A percentile compares a stretch with the other conserved stretches of the same genome.
These are phyloP conservation scores for Cryptosporidium ryanae DNA, from an alignment of 169 alveolate species.

Conservation along the genomic window DNA sequence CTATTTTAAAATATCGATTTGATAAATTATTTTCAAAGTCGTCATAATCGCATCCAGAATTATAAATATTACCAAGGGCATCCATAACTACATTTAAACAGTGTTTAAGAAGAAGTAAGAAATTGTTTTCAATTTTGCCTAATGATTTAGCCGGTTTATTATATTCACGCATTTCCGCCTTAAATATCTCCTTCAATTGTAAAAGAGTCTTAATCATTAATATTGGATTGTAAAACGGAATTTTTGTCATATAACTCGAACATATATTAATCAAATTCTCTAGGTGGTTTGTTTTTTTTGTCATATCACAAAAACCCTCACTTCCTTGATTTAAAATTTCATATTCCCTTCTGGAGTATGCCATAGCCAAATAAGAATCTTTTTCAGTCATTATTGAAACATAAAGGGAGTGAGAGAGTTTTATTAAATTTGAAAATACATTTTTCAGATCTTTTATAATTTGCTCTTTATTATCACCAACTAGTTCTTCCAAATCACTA, in stretches of 20 bases:
- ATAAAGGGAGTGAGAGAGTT: constrained; percentile 29
- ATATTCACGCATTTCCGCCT: not conserved
- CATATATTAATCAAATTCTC: not conserved
- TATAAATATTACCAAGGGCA: constrained; percentile 12
- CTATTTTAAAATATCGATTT: not conserved
- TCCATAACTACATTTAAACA: constrained; percentile 7
- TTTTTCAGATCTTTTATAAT: not conserved
- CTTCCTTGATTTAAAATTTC: not conserved
- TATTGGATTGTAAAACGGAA: constrained; percentile 51
- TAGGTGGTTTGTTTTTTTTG: not conserved
- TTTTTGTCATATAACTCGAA: not conserved
- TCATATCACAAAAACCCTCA: not conserved
- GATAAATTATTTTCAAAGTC: too few relatives aligned
- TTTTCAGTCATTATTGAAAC: constrained; percentile 46
- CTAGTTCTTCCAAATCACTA: not conserved
- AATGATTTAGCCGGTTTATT: too few relatives aligned
- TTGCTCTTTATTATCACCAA: not conserved
- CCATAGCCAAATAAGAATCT: constrained; percentile 55
- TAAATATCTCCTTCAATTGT: constrained; percentile 12
- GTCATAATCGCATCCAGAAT: not conserved
- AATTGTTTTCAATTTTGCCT: not conserved
- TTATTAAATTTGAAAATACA: not conserved
- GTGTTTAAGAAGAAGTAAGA: not conserved
- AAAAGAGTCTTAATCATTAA: constrained; percentile 38
- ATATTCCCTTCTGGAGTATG: constrained; percentile 39